phyloP scores from a whole-genome alignment of 345 rosid genomes.

The Aethionema arabicum region DNA sequence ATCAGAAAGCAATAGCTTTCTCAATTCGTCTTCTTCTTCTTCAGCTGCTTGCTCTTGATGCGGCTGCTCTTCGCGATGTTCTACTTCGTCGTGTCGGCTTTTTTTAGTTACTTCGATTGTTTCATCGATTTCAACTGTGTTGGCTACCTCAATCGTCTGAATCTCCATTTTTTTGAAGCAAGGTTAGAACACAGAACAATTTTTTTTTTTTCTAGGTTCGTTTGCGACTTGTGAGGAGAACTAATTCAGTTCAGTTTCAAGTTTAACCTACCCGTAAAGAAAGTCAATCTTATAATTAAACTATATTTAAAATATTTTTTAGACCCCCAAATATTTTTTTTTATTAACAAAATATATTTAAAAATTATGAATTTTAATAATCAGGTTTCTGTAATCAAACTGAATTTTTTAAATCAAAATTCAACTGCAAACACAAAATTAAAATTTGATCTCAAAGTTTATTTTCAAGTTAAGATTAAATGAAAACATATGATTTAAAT shows the following conservation, averaged over 20 bases:
- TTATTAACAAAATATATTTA: no score
- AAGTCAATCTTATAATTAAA: no score
- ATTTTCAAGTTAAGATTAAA: no score
- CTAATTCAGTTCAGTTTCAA: not conserved
- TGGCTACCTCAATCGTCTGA: slow-evolving; percentile 16
- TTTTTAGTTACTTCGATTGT: not conserved
- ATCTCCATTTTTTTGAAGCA: slow-evolving; percentile 27
- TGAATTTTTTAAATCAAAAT: no score
- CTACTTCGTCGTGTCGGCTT: slow-evolving; percentile 17
- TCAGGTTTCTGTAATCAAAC: no score
- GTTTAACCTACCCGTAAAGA: no score
- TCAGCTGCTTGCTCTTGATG: slow-evolving; percentile 16
- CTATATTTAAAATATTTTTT: no score
- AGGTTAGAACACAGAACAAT: slow-evolving; percentile 4
- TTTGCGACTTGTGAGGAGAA: slow-evolving; percentile 26
- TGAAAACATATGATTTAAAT: no score
- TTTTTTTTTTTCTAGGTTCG: slow-evolving; percentile 2
- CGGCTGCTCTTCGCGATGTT: slow-evolving; percentile 24
- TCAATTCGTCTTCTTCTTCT: slow-evolving; percentile 49
- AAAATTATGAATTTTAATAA: no score
- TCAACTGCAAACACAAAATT: no score
- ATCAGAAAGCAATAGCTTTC: slow-evolving; percentile 58
- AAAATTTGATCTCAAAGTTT: no score
- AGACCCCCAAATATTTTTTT: no score
- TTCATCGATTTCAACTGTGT: slow-evolving; percentile 19